Evolutionary conservation across 331 rosid species (phyloP).

Genomic region (Dryas integrifolia): DNA sequence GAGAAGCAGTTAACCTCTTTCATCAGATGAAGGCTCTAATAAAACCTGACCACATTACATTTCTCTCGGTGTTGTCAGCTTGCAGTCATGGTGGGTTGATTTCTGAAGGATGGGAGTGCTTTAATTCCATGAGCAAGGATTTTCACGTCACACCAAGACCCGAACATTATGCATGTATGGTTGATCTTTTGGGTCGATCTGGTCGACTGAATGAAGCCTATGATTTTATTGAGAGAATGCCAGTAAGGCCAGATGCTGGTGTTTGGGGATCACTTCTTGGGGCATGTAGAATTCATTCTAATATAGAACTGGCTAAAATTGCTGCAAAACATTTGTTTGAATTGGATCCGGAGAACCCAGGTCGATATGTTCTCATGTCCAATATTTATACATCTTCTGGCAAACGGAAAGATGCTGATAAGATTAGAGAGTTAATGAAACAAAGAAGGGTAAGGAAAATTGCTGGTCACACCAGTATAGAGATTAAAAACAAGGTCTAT

Average conservation of each 20-base stretch:
- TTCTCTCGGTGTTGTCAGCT: slow-evolving; percentile 42
- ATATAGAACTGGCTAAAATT: slow-evolving; percentile 45
- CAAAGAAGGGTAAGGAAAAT: slow-evolving; percentile 45
- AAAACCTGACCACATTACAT: slow-evolving; percentile 46
- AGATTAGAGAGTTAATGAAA: slow-evolving; percentile 40
- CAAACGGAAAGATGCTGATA: slow-evolving; percentile 36
- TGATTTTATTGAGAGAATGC: slow-evolving; percentile 50
- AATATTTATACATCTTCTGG: slow-evolving; percentile 48
- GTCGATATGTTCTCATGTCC: slow-evolving; percentile 51
- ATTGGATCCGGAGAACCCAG: slow-evolving; percentile 46
- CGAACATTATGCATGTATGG: slow-evolving; percentile 55
- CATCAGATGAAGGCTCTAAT: slow-evolving; percentile 36
- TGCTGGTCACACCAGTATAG: slow-evolving; percentile 43
- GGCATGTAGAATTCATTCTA: slow-evolving; percentile 45
- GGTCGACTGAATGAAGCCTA: slow-evolving; percentile 41
- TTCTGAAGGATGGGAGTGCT: slow-evolving; percentile 48
- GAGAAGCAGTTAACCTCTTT: slow-evolving; percentile 43
- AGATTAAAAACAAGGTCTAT: slow-evolving; percentile 38
- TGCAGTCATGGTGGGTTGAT: slow-evolving; percentile 55
- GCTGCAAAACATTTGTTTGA: slow-evolving; percentile 40
- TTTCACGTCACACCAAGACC: slow-evolving; percentile 35
- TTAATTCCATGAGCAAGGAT: slow-evolving; percentile 48
- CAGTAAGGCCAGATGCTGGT: slow-evolving; percentile 41
- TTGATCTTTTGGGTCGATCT: slow-evolving; percentile 55
- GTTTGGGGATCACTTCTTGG: slow-evolving; percentile 62